Conservation (phyloP, 345 rosid genomes). For the Camelina laxa region DNA sequence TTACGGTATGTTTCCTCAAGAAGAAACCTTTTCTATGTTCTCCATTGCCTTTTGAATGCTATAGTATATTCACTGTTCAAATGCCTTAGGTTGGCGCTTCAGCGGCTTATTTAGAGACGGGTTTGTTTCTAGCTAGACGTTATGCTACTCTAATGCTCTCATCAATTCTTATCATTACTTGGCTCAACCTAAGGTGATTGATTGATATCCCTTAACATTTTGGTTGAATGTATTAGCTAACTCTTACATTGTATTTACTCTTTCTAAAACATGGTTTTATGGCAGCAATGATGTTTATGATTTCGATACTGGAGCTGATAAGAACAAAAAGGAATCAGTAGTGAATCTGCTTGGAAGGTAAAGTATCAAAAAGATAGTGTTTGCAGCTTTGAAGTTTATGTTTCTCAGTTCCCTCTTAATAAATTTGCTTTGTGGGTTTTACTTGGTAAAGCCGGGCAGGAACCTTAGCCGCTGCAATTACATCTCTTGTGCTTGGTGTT, state of each 20-base stretch:
- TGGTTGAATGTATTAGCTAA: conserved; percentile 23
- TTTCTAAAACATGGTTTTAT: conserved; percentile 28
- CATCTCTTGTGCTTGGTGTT: conserved; percentile 59
- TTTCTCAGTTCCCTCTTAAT: not conserved
- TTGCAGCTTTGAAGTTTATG: conserved; percentile 16
- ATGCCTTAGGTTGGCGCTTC: conserved; percentile 76
- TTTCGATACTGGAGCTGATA: conserved; percentile 94
- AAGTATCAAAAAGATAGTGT: conserved; percentile 3
- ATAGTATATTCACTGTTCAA: conserved; percentile 9
- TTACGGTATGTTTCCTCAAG: conserved; percentile 60
- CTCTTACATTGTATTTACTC: conserved; percentile 23
- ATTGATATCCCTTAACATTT: not conserved
- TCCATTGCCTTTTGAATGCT: not conserved
- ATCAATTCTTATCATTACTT: conserved; percentile 74
- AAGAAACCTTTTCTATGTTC: not conserved
- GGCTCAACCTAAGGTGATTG: conserved; percentile 83
- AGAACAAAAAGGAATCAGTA: conserved; percentile 85
- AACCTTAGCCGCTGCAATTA: conserved; percentile 62
- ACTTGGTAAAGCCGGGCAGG: conserved; percentile 61
- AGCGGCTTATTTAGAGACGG: conserved; percentile 76
- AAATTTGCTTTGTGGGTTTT: not conserved
- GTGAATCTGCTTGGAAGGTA: conserved; percentile 88
- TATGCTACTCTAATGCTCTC: conserved; percentile 69
- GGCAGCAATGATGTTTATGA: conserved; percentile 96
- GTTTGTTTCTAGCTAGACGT: conserved; percentile 57